Evolutionary conservation across 371 early-diverging fungal species (phyloP).

Genomic region (Basidiobolus heterosporus): DNA sequence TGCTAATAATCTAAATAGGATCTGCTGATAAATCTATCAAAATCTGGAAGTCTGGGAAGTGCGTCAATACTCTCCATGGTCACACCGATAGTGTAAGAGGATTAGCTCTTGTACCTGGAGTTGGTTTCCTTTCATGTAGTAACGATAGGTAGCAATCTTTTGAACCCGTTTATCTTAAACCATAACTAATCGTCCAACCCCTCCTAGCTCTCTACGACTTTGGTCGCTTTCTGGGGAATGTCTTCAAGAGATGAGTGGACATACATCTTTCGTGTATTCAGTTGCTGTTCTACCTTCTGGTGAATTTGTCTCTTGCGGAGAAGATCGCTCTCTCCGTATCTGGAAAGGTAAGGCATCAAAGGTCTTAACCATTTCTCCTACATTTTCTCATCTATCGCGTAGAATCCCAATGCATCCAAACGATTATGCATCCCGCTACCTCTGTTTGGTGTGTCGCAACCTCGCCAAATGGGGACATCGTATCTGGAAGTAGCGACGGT

Average conservation of each 20-base stretch:
- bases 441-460: slow-evolving; percentile 81
- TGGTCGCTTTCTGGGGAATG: slow-evolving; percentile 66
- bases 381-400: not conserved
- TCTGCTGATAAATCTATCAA: slow-evolving; percentile 89
- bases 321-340: slow-evolving; percentile 77
- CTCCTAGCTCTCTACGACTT: slow-evolving; percentile 47
- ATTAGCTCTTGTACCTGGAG: slow-evolving; percentile 37
- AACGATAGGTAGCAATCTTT: slow-evolving; percentile 56
- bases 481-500: slow-evolving; percentile 73
- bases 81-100: slow-evolving; percentile 86
- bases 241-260: slow-evolving; percentile 63
- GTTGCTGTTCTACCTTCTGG: slow-evolving; percentile 49
- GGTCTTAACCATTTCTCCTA: not conserved
- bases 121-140: slow-evolving; percentile 68
- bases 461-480: slow-evolving; percentile 73
- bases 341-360: slow-evolving; percentile 51
- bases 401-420: slow-evolving; percentile 55
- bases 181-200: not conserved
- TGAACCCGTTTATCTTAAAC: not conserved
- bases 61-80: slow-evolving; percentile 51
- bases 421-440: slow-evolving; percentile 69
- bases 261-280: slow-evolving; percentile 87
- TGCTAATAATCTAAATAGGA: slow-evolving; percentile 19
- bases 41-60: slow-evolving; percentile 63
- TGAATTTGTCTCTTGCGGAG: slow-evolving; percentile 76